Evolutionary conservation across 2,329 filamentous ascomycete species (phyloP).

Genomic region (Alternaria longipes): DNA sequence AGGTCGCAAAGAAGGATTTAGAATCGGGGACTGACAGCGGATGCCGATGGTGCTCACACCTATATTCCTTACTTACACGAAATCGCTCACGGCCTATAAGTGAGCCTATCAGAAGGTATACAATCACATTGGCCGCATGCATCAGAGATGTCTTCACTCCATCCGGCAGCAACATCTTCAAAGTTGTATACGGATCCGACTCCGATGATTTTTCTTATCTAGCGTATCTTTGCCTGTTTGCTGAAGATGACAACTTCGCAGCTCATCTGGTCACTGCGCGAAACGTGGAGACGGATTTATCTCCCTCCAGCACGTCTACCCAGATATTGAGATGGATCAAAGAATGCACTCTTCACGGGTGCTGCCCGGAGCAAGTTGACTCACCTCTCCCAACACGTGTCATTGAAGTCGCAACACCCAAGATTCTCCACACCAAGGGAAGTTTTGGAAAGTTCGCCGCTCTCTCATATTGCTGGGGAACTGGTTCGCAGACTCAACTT

Average conservation of each 20-base stretch:
- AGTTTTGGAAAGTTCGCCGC: neutral
- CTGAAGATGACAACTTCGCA: neutral
- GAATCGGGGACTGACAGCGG: too few relatives aligned
- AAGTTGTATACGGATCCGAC: too few relatives aligned
- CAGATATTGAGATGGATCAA: neutral
- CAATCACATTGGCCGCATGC: too few relatives aligned
- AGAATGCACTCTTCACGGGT: neutral
- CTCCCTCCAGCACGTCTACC: neutral
- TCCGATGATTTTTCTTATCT: too few relatives aligned
- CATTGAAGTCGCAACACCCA: neutral
- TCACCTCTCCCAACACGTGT: neutral
- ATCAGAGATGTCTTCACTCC: neutral
- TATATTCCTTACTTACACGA: too few relatives aligned
- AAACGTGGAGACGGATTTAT: accelerated
- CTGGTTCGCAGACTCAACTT: neutral
- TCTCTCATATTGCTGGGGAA: neutral
- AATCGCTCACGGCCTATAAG: too few relatives aligned
- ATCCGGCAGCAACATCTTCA: neutral
- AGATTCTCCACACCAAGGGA: neutral
- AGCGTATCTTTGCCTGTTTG: too few relatives aligned
- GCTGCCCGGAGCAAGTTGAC: neutral
- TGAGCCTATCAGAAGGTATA: too few relatives aligned
- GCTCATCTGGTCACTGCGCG: neutral
- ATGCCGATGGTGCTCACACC: neutral
- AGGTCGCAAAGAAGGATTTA: too few relatives aligned